Percentiles rank a stretch among this genome's conserved stretches.
phyloP scores from a whole-genome alignment of 768 basidiomycete genomes.

The Tulasnella sp. region DNA sequence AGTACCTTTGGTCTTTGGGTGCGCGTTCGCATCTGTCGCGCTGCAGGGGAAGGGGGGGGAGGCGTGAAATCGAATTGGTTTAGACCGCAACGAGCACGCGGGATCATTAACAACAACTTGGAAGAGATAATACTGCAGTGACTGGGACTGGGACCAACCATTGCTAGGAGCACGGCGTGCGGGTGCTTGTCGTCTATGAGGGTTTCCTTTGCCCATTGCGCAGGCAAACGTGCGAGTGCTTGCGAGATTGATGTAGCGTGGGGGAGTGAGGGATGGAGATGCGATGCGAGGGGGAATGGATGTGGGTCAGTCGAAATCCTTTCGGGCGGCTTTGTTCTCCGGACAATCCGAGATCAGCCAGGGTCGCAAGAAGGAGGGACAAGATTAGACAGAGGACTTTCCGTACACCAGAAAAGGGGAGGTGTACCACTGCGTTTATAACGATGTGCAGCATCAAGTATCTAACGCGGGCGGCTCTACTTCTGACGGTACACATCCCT shows the following conservation, averaged over 20 bases:
- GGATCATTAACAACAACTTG: constrained; percentile 7
- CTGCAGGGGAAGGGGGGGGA: background rate
- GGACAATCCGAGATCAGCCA: background rate
- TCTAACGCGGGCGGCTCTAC: too few species aligned
- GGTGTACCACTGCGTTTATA: too few species aligned
- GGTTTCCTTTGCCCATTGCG: constrained; percentile 28
- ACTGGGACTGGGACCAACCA: constrained; percentile 16
- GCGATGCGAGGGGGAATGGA: background rate
- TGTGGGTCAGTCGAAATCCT: background rate
- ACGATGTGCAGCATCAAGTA: too few species aligned
- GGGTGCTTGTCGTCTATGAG: constrained; percentile 20
- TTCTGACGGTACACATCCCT: background rate
- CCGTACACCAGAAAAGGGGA: background rate
- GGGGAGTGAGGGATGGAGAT: background rate
- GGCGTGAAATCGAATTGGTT: constrained; percentile 4
- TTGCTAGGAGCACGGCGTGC: constrained; percentile 20
- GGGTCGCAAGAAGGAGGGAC: background rate
- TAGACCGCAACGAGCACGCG: constrained; percentile 2
- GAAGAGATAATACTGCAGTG: constrained; percentile 5
- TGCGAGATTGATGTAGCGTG: background rate
- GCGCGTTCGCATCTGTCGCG: constrained; percentile 31
- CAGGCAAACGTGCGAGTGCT: background rate
- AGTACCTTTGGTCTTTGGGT: constrained; percentile 31
- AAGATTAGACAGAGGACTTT: background rate
- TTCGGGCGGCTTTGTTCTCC: constrained; percentile 17